Percentiles rank a stretch among this genome's conserved stretches.
These are phyloP conservation scores for Mycena metata DNA, from an alignment of 768 basidiomycete species.

Conservation along the genomic window DNA sequence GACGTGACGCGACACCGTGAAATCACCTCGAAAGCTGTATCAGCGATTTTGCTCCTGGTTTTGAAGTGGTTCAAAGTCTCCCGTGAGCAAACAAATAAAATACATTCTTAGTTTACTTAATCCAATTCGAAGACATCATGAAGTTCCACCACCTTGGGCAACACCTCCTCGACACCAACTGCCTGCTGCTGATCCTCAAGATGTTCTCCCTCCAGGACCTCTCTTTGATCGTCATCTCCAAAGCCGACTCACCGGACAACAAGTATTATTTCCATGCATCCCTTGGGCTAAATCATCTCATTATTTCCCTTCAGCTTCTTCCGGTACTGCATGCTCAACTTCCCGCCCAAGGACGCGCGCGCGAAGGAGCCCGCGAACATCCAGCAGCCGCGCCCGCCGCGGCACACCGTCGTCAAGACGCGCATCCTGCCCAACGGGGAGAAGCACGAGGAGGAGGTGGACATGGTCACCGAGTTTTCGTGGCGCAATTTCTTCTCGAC, in stretches of 20 bases:
- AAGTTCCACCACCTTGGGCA: slow-evolving; percentile 99
- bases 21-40: slow-evolving; percentile 97
- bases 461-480: slow-evolving; percentile 93
- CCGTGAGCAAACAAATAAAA: no score
- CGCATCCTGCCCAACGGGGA: slow-evolving; percentile 79
- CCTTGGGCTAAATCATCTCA: not conserved
- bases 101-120: no score
- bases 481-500: slow-evolving; percentile 98
- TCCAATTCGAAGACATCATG: slow-evolving; percentile 92
- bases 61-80: slow-evolving; percentile 99
- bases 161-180: slow-evolving; percentile 94
- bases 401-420: slow-evolving; percentile 69
- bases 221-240: slow-evolving; percentile 83
- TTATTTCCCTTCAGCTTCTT: slow-evolving; percentile 79
- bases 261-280: slow-evolving; percentile 62
- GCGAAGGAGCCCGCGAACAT: slow-evolving; percentile 69
- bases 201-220: slow-evolving; percentile 99
- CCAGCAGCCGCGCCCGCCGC: slow-evolving; percentile 70
- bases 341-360: slow-evolving; percentile 47
- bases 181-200: slow-evolving; percentile 91
- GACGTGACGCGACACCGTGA: slow-evolving; percentile 96
- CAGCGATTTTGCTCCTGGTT: slow-evolving; percentile 90
- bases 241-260: slow-evolving; percentile 88
- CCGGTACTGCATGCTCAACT: slow-evolving; percentile 88
- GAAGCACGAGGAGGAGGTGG: slow-evolving; percentile 87